Base-by-base conservation (phyloP, 495 filamentous ascomycete genomes). In the Delitschia confertaspora region DNA sequence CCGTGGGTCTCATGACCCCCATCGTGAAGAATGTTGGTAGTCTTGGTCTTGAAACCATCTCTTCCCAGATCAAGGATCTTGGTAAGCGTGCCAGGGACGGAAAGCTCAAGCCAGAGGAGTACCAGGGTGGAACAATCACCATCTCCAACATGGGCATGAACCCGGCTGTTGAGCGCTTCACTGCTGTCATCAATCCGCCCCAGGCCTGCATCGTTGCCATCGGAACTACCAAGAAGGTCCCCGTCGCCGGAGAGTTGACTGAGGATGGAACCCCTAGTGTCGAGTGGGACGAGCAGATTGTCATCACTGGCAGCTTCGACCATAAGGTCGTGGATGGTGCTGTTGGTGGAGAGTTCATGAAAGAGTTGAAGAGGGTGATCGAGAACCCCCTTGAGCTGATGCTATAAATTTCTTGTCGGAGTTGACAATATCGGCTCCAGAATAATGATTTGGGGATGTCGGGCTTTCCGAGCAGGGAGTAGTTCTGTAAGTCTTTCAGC, bases 101-200 rank as follows among this genome's bases (percentile, higher is more conserved):
- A 69, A 99, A 96, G 79, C 83, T 99, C 52, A 95, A 95, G 79
- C 93, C 93, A 22, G 88, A 99, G 64, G 88, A 99, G 67, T 99
- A 89, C 79, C 89, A 95, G 70, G 93, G 93, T 32, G 93, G 93
- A 63, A 95, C 87, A 55, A 93, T 99, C 69, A 95, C 89, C 61
- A 99, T 99, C 69, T 89, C 82, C 69, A 99, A 99, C 78, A 95
- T 99, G 93, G 93, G 93, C 62, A 96, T 96, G 91, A 99, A 99
- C 74, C 56, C 79, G 7, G 93, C 93, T 26, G 79, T 99, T 49
- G 88, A 95, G 61, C 79, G 86, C 53, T 99, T 99, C 73, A 95
- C 93, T n/a, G 93, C 93, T 51, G 82, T 99, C 61, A 95, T 99
- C 76, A 99, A 99, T 75, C 93, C 93, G 33, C 93, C 93, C 22